These are phyloP conservation scores for Aureobasidium leucospermi DNA, from an alignment of 2,329 filamentous ascomycete species.

Conservation along the genomic window DNA sequence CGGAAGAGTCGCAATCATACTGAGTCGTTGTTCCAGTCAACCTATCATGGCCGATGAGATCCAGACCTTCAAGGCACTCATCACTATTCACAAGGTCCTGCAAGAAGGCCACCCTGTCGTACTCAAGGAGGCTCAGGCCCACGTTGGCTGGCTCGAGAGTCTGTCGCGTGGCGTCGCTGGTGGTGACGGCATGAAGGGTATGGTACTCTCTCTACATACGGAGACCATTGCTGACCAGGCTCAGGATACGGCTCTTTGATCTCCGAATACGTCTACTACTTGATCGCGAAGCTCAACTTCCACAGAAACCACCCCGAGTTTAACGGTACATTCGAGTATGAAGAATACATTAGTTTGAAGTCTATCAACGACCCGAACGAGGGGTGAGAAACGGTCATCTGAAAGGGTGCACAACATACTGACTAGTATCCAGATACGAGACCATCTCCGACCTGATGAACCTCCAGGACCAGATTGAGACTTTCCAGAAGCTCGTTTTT, in stretches of 20 bases:
- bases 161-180: constrained; percentile 71
- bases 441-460: constrained; percentile 96
- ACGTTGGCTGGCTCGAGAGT: constrained; percentile 87
- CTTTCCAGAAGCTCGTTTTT: constrained; percentile 97
- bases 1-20: background rate
- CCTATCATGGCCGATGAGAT: constrained; percentile 98
- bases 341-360: constrained; percentile 97
- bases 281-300: constrained; percentile 91
- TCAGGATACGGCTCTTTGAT: constrained; percentile 80
- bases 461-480: constrained; percentile 95
- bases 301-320: constrained; percentile 96
- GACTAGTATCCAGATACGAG: constrained; percentile 49
- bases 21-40: constrained; percentile 51
- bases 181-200: constrained; percentile 52
- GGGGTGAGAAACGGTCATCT: constrained; percentile 39
- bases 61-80: constrained; percentile 97
- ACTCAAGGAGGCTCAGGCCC: constrained; percentile 79
- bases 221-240: constrained; percentile 14
- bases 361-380: constrained; percentile 98
- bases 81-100: constrained; percentile 93
- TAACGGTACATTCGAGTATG: constrained; percentile 91
- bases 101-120: constrained; percentile 91
- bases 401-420: background rate
- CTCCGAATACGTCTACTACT: constrained; percentile 91
- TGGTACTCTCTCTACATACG: background rate